Percentiles rank a stretch among this genome's conserved stretches.
Evolutionary conservation across 2,329 filamentous ascomycete species (phyloP).

Genomic region (Chrysoporthe puriensis): DNA sequence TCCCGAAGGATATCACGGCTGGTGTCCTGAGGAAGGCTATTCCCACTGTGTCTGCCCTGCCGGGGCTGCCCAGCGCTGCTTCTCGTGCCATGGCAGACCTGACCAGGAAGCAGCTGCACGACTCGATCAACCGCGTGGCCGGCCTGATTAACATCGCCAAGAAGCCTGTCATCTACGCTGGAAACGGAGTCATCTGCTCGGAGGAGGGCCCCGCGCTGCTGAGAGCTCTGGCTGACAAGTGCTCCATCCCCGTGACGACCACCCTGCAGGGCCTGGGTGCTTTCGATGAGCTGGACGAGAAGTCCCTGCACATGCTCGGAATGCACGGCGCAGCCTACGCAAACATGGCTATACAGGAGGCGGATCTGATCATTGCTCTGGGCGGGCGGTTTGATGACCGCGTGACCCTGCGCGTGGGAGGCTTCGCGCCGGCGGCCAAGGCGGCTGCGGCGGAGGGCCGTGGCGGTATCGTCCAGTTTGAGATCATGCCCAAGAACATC

Average conservation of each 20-base stretch:
- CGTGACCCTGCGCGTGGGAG: slow-evolving; percentile 78
- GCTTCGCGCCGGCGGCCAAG: slow-evolving; percentile 89
- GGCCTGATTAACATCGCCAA: slow-evolving; percentile 84
- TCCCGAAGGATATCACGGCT: slow-evolving; percentile 95
- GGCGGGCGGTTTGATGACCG: slow-evolving; percentile 96
- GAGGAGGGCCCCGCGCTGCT: slow-evolving; percentile 80
- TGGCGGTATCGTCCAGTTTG: slow-evolving; percentile 95
- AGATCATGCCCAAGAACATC: slow-evolving; percentile 99
- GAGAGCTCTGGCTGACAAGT: slow-evolving; percentile 86
- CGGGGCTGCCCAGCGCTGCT: slow-evolving; percentile 82
- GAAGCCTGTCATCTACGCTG: slow-evolving; percentile 94
- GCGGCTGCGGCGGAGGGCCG: slow-evolving; percentile 81
- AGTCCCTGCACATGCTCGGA: slow-evolving; percentile 96
- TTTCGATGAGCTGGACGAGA: slow-evolving; percentile 90
- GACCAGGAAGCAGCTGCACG: slow-evolving; percentile 71
- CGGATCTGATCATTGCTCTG: slow-evolving; percentile 92
- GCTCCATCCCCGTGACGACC: slow-evolving; percentile 90
- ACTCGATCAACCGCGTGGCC: slow-evolving; percentile 76
- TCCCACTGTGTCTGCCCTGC: slow-evolving; percentile 73
- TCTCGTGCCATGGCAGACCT: slow-evolving; percentile 78
- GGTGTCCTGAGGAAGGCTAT: slow-evolving; percentile 82
- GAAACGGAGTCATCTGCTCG: slow-evolving; percentile 82
- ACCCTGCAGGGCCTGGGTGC: slow-evolving; percentile 92
- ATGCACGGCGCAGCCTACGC: slow-evolving; percentile 98
- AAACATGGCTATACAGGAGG: slow-evolving; percentile 97